phyloP scores from a whole-genome alignment of 1,139 yeast genomes.

The Oligophagozyma castellii region DNA sequence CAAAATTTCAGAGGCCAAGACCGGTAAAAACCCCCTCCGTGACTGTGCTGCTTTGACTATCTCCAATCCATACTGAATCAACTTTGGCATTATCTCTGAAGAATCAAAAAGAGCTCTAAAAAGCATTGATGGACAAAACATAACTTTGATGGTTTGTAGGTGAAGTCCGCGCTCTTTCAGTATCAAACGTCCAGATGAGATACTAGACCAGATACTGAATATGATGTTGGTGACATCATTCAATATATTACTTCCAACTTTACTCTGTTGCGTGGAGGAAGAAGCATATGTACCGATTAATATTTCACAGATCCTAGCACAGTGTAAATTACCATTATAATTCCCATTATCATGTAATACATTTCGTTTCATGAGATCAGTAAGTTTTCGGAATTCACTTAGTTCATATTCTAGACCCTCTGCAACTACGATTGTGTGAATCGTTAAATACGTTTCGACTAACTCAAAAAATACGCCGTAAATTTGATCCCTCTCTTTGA shows the following conservation, averaged over 20 bases:
- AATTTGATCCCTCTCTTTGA: constrained; percentile 13
- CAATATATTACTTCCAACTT: constrained; percentile 5
- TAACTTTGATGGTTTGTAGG: constrained; percentile 34
- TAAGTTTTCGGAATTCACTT: neutral
- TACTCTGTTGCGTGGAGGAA: constrained; percentile 1
- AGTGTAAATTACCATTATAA: constrained; percentile 14
- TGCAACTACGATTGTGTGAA: too few relatives aligned
- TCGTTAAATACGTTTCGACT: too few relatives aligned
- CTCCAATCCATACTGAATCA: constrained; percentile 31
- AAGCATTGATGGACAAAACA: constrained; percentile 24
- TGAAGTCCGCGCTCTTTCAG: constrained; percentile 57
- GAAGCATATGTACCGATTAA: constrained; percentile 11
- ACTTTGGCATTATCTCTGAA: constrained; percentile 13
- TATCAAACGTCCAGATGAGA: constrained; percentile 49
- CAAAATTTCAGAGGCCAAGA: constrained; percentile 30
- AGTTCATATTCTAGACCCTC: neutral
- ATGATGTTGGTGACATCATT: constrained; percentile 25
- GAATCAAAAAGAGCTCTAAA: constrained; percentile 18
- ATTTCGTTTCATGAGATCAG: constrained; percentile 7
- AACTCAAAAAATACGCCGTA: constrained; percentile 12
- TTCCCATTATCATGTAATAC: constrained; percentile 15
- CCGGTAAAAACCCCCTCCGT: constrained; percentile 58
- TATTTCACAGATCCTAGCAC: constrained; percentile 15
- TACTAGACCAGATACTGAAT: constrained; percentile 40
- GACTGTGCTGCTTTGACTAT: constrained; percentile 41